Percentiles rank a stretch among this genome's conserved stretches.
Evolutionary conservation across 768 basidiomycete species (phyloP).

Genomic region (Boletus pseudopeckii): DNA sequence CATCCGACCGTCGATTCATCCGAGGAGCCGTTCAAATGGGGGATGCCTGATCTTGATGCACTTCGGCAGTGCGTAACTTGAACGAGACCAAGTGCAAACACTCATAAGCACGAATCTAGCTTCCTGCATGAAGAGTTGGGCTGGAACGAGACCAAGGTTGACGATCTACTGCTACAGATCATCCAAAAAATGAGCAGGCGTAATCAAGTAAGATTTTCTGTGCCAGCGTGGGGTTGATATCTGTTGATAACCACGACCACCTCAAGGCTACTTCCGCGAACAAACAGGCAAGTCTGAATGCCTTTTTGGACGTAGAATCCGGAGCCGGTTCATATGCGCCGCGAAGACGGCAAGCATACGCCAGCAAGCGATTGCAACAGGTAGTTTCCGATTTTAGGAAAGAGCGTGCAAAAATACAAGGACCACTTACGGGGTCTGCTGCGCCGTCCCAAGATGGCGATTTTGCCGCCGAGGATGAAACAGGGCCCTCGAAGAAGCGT

Average conservation of each 20-base stretch:
- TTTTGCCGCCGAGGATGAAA: slow-evolving; percentile 25
- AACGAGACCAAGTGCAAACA: background rate
- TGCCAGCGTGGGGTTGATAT: background rate
- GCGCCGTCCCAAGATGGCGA: slow-evolving; percentile 27
- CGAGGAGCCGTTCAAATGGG: slow-evolving; percentile 95
- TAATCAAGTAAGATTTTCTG: slow-evolving; percentile 50
- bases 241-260: background rate
- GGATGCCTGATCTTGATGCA: slow-evolving; percentile 91
- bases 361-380: slow-evolving; percentile 83
- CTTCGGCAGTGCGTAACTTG: slow-evolving; percentile 63
- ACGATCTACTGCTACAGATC: slow-evolving; percentile 88
- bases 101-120: slow-evolving; percentile 35
- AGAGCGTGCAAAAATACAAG: slow-evolving; percentile 26
- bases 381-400: slow-evolving; percentile 81
- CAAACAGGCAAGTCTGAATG: slow-evolving; percentile 72
- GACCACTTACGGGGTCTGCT: slow-evolving; percentile 12
- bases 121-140: slow-evolving; percentile 75
- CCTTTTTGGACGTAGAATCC: slow-evolving; percentile 68
- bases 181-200: slow-evolving; percentile 86
- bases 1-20: slow-evolving; percentile 88
- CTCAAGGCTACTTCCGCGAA: slow-evolving; percentile 59
- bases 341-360: slow-evolving; percentile 74
- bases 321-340: slow-evolving; percentile 74
- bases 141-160: slow-evolving; percentile 81
- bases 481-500: slow-evolving; percentile 32